Conservation (phyloP, 192 early-diverging fungal species). For the Linnemannia schmuckeri region DNA sequence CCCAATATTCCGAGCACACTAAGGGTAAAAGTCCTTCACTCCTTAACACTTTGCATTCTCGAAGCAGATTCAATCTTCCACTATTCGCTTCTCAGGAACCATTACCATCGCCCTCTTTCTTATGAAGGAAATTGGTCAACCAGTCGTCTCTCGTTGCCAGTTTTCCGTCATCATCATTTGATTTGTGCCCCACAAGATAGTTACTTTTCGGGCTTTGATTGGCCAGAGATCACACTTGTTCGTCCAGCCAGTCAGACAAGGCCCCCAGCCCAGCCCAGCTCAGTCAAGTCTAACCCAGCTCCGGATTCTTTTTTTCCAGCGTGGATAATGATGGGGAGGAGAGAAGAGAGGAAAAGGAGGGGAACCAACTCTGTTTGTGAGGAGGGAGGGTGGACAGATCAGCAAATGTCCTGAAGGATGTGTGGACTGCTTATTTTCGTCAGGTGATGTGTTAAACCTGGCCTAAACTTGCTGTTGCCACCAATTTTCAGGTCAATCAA, state of each 20-base stretch:
- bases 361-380: no score
- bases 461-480: background rate
- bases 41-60: no score
- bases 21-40: no score
- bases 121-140: no score
- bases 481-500: background rate
- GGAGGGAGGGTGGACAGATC: background rate
- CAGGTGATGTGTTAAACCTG: background rate
- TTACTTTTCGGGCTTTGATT: background rate
- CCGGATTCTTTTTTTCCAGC: background rate
- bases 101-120: no score
- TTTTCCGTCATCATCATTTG: no score
- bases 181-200: background rate
- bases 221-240: background rate
- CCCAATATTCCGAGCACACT: no score
- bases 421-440: background rate
- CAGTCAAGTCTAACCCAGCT: background rate
- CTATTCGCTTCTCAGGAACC: no score
- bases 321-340: background rate
- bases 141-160: no score
- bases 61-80: no score
- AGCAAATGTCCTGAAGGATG: background rate
- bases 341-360: background rate
- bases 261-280: background rate
- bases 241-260: background rate